These are phyloP conservation scores for Coffea canephora DNA, from an alignment of 257 asterid species.

Conservation along the genomic window DNA sequence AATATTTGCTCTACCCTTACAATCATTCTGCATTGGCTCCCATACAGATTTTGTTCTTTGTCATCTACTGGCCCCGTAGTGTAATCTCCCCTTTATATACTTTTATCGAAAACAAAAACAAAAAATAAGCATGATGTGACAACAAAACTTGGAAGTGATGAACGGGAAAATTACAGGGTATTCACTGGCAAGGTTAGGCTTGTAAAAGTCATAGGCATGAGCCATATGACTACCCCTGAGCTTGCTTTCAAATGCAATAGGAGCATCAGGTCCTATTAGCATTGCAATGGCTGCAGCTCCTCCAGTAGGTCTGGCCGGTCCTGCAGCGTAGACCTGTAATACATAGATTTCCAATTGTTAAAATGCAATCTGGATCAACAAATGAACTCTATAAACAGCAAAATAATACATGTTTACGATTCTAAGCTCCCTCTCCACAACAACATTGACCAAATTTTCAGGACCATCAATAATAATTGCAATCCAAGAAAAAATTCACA, in stretches of 20 bases:
- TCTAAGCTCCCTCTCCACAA: background rate
- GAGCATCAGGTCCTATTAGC: conserved; percentile 98
- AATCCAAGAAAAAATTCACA: background rate
- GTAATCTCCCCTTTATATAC: background rate
- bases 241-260: conserved; percentile 91
- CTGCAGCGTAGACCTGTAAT: conserved; percentile 95
- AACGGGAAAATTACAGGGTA: conserved; percentile 69
- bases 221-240: conserved; percentile 96
- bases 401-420: too few relatives aligned
- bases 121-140: background rate
- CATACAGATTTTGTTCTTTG: background rate
- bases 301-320: conserved; percentile 99
- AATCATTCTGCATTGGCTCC: background rate
- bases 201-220: conserved; percentile 94
- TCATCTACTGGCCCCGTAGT: background rate
- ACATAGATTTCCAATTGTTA: conserved; percentile 13
- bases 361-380: background rate
- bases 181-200: conserved; percentile 99
- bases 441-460: background rate
- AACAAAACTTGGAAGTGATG: conserved; percentile 8
- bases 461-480: background rate
- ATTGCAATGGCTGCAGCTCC: conserved; percentile 99
- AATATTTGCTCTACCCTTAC: background rate
- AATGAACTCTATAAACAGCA: background rate
- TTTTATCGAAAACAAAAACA: background rate